Evolutionary conservation across 192 early-diverging fungal genomes (phyloP).

Genomic region (Linnemannia schmuckeri): DNA sequence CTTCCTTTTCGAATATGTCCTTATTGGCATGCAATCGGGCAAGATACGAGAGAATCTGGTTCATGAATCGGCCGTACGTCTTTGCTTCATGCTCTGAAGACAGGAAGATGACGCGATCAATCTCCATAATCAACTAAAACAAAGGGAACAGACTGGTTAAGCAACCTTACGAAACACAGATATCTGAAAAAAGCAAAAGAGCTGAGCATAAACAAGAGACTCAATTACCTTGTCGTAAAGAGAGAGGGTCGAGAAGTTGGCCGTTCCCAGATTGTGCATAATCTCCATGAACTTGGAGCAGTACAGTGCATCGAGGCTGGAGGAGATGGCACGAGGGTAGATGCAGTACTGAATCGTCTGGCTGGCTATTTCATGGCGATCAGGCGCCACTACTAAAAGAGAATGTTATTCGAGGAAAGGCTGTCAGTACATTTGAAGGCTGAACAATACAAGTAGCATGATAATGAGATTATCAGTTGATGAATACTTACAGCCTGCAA

Average conservation of each 20-base stretch:
- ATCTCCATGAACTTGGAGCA: conserved; percentile 79
- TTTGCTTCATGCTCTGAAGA: conserved; percentile 82
- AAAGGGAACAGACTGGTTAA: not conserved
- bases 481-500: conserved; percentile 45
- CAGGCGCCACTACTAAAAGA: conserved; percentile 1
- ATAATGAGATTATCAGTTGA: too few species aligned
- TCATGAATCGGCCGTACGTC: conserved; percentile 78
- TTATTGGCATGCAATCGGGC: conserved; percentile 67
- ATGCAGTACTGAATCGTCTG: conserved; percentile 80
- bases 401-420: not conserved
- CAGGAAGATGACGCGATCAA: conserved; percentile 52
- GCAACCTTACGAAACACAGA: not conserved
- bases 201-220: not conserved
- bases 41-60: conserved; percentile 68
- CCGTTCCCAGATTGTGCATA: conserved; percentile 78
- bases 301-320: conserved; percentile 78
- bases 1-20: conserved; percentile 66
- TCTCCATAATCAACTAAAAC: conserved; percentile 32
- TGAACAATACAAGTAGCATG: not conserved
- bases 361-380: conserved; percentile 58
- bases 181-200: conserved; percentile 1
- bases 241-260: conserved; percentile 77
- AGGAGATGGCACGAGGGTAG: conserved; percentile 74
- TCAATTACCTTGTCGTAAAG: conserved; percentile 74
- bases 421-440: not conserved